Evolutionary conservation across 2,329 filamentous ascomycete species (phyloP).

Genomic region (Calonectria pseudoreteaudii): DNA sequence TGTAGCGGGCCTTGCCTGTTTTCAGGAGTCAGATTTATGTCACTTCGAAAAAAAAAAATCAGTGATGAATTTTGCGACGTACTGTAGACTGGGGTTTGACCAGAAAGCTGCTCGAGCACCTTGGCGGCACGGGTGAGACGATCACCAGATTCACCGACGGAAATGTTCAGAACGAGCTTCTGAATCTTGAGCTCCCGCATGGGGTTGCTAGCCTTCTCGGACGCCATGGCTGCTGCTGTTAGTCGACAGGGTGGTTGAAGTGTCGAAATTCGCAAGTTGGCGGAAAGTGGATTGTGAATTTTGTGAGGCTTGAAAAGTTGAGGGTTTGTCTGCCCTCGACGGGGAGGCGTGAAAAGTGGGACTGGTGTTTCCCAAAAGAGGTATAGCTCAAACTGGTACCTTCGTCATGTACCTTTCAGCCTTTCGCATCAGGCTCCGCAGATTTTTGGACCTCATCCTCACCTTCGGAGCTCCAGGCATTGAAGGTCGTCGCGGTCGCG

Average conservation of each 20-base stretch:
- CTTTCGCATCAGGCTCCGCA: constrained; percentile 59
- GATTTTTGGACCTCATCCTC: constrained; percentile 56
- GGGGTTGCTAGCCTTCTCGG: constrained; percentile 94
- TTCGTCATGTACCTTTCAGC: constrained; percentile 50
- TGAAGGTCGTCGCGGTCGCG: constrained; percentile 54
- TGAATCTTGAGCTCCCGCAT: constrained; percentile 99
- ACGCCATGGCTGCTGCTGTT: constrained; percentile 59
- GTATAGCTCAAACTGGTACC: constrained; percentile 47
- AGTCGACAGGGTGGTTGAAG: constrained; percentile 51
- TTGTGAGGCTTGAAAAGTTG: constrained; percentile 52
- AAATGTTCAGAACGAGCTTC: constrained; percentile 99
- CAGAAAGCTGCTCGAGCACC: constrained; percentile 99
- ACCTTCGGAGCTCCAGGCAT: constrained; percentile 58
- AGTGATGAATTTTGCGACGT: constrained; percentile 53
- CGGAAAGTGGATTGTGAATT: constrained; percentile 43
- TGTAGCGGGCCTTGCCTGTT: constrained; percentile 98
- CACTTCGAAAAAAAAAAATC: constrained; percentile 20
- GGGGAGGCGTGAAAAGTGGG: constrained; percentile 41
- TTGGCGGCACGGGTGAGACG: constrained; percentile 99
- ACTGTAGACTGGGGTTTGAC: constrained; percentile 99
- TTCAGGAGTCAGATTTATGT: constrained; percentile 30
- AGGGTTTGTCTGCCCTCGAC: constrained; percentile 58
- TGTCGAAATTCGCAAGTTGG: constrained; percentile 48
- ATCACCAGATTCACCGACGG: constrained; percentile 99
- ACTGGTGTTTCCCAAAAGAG: background rate